Conservation (phyloP, 371 early-diverging fungal species). For the Syncephalis plumigaleata region DNA sequence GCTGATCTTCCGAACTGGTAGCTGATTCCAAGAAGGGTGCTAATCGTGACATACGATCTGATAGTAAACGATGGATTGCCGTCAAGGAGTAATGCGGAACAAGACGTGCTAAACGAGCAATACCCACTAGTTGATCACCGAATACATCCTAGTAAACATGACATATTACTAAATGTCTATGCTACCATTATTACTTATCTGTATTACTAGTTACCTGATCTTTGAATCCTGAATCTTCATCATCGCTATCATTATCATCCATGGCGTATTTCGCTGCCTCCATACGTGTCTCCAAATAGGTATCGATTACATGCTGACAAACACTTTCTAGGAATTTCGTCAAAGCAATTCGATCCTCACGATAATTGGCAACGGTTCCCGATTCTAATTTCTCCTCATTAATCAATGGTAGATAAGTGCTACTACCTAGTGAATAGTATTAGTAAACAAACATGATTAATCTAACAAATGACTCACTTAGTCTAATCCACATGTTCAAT, state of each 20-base stretch:
- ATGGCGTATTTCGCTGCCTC: slow-evolving; percentile 30
- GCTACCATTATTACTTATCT: neutral
- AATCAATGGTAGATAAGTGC: slow-evolving; percentile 8
- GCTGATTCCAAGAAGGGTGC: slow-evolving; percentile 16
- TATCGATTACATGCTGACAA: slow-evolving; percentile 34
- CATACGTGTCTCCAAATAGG: slow-evolving; percentile 44
- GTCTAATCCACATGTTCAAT: slow-evolving; percentile 44
- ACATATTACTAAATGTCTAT: neutral
- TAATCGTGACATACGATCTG: slow-evolving; percentile 26
- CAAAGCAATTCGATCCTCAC: slow-evolving; percentile 12
- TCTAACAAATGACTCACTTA: slow-evolving; percentile 17
- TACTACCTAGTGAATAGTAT: neutral
- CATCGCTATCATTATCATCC: slow-evolving; percentile 34
- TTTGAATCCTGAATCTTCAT: slow-evolving; percentile 28
- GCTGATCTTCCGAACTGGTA: neutral
- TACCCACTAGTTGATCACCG: slow-evolving; percentile 51
- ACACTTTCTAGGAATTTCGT: slow-evolving; percentile 30
- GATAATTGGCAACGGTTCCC: slow-evolving; percentile 9
- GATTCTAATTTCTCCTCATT: slow-evolving; percentile 7
- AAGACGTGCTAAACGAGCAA: slow-evolving; percentile 41
- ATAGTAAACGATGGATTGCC: slow-evolving; percentile 24
- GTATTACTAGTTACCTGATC: slow-evolving; percentile 25
- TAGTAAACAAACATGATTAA: neutral
- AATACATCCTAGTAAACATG: slow-evolving; percentile 27
- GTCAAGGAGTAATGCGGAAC: slow-evolving; percentile 27